A percentile compares a stretch with the other conserved stretches of the same genome.
Evolutionary conservation across 164 flowering plant species (phyloP).

Genomic region (Magnolia officinalis): DNA sequence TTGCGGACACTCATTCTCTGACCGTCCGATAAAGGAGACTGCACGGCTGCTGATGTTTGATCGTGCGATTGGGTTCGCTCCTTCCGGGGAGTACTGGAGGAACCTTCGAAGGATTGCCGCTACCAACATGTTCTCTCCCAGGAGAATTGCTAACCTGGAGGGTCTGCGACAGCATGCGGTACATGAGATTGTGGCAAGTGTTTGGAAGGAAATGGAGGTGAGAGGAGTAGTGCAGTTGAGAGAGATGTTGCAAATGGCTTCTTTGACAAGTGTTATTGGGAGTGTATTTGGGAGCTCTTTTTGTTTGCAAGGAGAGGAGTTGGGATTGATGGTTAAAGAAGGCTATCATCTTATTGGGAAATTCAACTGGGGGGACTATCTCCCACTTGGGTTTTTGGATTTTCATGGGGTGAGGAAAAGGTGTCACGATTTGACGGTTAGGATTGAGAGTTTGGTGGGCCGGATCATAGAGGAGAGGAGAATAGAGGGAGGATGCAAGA

Average conservation of each 20-base stretch:
- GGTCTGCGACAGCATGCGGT: conserved; percentile 25
- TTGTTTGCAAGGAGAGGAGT: conserved; percentile 25
- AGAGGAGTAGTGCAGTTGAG: conserved; percentile 55
- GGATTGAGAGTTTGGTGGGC: conserved; percentile 43
- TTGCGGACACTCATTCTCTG: conserved; percentile 47
- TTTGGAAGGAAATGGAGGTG: conserved; percentile 35
- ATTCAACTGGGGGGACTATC: conserved; percentile 69
- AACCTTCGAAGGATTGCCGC: conserved; percentile 58
- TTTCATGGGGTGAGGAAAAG: conserved; percentile 69
- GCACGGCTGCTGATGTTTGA: conserved; percentile 74
- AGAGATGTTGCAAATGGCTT: conserved; percentile 43
- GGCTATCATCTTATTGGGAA: conserved; percentile 67
- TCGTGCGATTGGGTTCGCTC: conserved; percentile 89
- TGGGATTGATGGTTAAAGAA: conserved; percentile 60
- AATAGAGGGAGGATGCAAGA: conserved; percentile 21
- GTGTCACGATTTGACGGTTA: conserved; percentile 46
- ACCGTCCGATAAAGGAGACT: conserved; percentile 70
- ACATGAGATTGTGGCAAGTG: conserved; percentile 35
- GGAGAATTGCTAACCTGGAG: conserved; percentile 47
- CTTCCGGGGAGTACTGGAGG: conserved; percentile 73
- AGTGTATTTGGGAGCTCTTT: conserved; percentile 60
- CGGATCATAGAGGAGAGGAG: conserved; percentile 47
- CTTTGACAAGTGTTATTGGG: conserved; percentile 55
- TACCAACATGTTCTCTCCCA: conserved; percentile 64
- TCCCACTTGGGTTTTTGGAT: conserved; percentile 60